Conservation (phyloP, 2,329 filamentous ascomycete genomes). For the Graphium sp. region DNA sequence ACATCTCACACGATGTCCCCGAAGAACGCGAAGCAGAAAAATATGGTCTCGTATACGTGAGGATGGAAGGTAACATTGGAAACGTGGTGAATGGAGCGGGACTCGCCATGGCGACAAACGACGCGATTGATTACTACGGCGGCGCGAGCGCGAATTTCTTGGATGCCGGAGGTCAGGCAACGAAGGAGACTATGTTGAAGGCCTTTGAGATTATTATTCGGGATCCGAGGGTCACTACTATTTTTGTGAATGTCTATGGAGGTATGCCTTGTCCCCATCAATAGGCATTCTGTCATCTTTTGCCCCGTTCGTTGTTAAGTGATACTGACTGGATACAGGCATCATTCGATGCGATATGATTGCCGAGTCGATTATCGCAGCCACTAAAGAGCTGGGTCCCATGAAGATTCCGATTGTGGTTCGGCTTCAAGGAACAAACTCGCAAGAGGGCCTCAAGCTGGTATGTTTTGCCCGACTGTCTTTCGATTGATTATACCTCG, state of each 20-base stretch:
- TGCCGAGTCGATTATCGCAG: constrained; percentile 27
- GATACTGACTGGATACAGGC: constrained; percentile 16
- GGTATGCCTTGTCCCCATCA: no score
- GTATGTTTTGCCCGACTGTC: constrained; percentile 15
- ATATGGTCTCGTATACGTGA: constrained; percentile 67
- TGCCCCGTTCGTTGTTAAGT: constrained; percentile 9
- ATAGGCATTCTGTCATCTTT: no score
- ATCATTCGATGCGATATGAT: constrained; percentile 33
- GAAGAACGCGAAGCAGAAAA: constrained; percentile 24
- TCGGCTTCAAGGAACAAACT: constrained; percentile 28
- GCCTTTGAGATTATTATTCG: constrained; percentile 58
- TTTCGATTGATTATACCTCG: background rate
- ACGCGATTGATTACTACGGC: constrained; percentile 52
- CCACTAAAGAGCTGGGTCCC: constrained; percentile 16
- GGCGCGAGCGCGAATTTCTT: constrained; percentile 69
- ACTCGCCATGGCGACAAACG: constrained; percentile 80
- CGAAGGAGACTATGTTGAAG: constrained; percentile 60
- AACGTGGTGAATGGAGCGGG: constrained; percentile 82
- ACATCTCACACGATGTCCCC: constrained; percentile 13
- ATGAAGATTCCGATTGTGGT: constrained; percentile 25
- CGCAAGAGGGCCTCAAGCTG: constrained; percentile 19
- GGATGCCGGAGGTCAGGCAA: constrained; percentile 81
- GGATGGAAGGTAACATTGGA: constrained; percentile 46
- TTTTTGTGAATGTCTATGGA: constrained; percentile 41
- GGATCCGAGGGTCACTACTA: constrained; percentile 54